Conservation (phyloP, 331 rosid species). For the Quercus lobata region DNA sequence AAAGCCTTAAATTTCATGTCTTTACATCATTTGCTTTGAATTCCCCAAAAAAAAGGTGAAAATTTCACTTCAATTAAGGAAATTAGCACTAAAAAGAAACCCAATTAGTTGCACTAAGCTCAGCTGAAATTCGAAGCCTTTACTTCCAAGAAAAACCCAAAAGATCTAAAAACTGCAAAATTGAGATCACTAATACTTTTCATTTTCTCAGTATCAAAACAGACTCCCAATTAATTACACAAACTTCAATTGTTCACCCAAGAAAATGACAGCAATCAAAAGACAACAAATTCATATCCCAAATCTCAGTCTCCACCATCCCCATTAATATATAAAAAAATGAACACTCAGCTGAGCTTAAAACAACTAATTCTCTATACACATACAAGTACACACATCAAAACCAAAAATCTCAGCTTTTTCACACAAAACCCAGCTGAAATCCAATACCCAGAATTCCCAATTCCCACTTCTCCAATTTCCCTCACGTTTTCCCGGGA, state of each 20-base stretch:
- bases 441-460: conserved; percentile 15
- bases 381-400: background rate
- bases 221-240: background rate
- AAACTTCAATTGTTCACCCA: background rate
- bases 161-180: background rate
- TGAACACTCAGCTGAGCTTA: background rate
- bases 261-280: background rate
- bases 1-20: background rate
- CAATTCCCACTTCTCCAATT: background rate
- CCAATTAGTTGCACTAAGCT: background rate
- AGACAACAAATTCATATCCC: background rate
- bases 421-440: background rate
- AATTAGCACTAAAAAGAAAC: background rate
- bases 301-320: background rate
- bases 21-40: background rate
- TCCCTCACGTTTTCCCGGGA: background rate
- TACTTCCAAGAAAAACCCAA: background rate
- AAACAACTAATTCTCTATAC: background rate
- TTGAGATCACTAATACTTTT: background rate
- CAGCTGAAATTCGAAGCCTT: background rate
- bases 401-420: background rate
- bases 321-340: background rate
- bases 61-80: background rate
- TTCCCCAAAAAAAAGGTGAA: background rate
- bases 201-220: background rate